A percentile compares a stretch with the other conserved stretches of the same genome.
Evolutionary conservation across 2,329 filamentous ascomycete species (phyloP).

Genomic region (Aspergillus intermedius): DNA sequence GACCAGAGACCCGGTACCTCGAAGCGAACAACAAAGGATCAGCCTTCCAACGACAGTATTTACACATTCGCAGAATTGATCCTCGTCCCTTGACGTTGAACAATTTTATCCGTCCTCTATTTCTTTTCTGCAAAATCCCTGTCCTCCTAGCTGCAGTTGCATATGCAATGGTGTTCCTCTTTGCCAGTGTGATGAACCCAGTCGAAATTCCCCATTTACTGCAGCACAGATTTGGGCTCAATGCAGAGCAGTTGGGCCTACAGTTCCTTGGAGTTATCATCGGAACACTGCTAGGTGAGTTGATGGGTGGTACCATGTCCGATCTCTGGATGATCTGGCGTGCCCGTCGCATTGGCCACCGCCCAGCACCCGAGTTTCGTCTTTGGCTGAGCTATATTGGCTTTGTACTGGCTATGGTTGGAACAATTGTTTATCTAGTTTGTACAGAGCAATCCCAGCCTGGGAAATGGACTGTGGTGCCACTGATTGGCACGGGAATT

Average conservation of each 20-base stretch:
- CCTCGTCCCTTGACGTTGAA: conserved; percentile 40
- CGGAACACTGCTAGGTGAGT: conserved; percentile 54
- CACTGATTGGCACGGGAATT: conserved; percentile 50
- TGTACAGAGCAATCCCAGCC: conserved; percentile 41
- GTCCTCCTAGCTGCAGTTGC: conserved; percentile 47
- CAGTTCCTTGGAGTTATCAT: conserved; percentile 55
- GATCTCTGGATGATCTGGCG: conserved; percentile 51
- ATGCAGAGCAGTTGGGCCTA: conserved; percentile 52
- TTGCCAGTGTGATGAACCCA: conserved; percentile 47
- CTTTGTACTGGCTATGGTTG: conserved; percentile 46
- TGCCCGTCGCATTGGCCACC: conserved; percentile 25
- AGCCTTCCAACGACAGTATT: conserved; percentile 38
- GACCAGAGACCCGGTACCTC: conserved; percentile 49
- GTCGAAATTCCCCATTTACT: conserved; percentile 57
- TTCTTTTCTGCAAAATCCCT: conserved; percentile 40
- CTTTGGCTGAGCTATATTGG: conserved; percentile 54
- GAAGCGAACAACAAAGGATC: conserved; percentile 15
- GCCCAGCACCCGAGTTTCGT: conserved; percentile 46
- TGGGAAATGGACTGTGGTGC: conserved; percentile 49
- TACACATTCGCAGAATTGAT: conserved; percentile 46
- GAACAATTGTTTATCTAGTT: conserved; percentile 52
- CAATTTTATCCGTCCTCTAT: conserved; percentile 49
- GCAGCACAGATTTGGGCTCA: conserved; percentile 50
- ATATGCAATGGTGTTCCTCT: conserved; percentile 55
- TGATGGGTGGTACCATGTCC: conserved; percentile 49